A percentile compares a stretch with the other conserved stretches of the same genome.
Conservation (phyloP, 2,329 filamentous ascomycete species). For the Cyphellophora europaea region DNA sequence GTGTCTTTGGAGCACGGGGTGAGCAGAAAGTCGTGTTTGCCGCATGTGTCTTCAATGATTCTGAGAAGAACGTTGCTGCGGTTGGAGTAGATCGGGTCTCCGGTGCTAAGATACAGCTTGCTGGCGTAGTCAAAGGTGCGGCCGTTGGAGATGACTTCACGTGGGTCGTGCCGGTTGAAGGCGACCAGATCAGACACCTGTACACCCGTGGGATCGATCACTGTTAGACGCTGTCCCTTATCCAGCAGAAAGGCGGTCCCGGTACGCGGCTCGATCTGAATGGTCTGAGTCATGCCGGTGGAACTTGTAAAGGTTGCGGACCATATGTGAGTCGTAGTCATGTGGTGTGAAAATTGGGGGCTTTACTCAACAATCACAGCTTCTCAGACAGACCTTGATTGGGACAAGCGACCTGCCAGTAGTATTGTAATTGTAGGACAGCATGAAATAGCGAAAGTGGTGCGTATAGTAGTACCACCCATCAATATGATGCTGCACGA, state of each 20-base stretch:
- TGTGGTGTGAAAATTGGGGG: too few relatives aligned
- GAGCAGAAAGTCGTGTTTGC: slow-evolving; percentile 6
- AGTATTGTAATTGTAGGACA: too few relatives aligned
- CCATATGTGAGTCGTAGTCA: too few relatives aligned
- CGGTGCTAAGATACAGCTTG: slow-evolving; percentile 3
- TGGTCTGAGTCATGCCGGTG: too few relatives aligned
- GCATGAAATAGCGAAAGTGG: too few relatives aligned
- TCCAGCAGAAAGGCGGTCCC: slow-evolving; percentile 3
- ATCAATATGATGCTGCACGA: too few relatives aligned
- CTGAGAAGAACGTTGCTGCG: slow-evolving; percentile 6
- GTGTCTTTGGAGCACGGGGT: slow-evolving; percentile 7
- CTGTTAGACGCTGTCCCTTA: slow-evolving; percentile 4
- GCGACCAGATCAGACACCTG: slow-evolving; percentile 6
- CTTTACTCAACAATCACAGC: too few relatives aligned
- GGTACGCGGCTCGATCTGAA: too few relatives aligned
- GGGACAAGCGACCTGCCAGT: too few relatives aligned
- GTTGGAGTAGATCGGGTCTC: slow-evolving; percentile 6
- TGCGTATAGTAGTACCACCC: too few relatives aligned
- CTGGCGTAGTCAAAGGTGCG: slow-evolving; percentile 6
- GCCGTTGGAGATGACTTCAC: slow-evolving; percentile 4
- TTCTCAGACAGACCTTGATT: too few relatives aligned
- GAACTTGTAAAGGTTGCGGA: too few relatives aligned
- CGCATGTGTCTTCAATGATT: slow-evolving; percentile 6
- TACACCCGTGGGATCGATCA: slow-evolving; percentile 5
- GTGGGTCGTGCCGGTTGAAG: slow-evolving; percentile 3